Base-by-base conservation (phyloP, 2,329 filamentous ascomycete species). In the Pseudogymnoascus sp. region DNA sequence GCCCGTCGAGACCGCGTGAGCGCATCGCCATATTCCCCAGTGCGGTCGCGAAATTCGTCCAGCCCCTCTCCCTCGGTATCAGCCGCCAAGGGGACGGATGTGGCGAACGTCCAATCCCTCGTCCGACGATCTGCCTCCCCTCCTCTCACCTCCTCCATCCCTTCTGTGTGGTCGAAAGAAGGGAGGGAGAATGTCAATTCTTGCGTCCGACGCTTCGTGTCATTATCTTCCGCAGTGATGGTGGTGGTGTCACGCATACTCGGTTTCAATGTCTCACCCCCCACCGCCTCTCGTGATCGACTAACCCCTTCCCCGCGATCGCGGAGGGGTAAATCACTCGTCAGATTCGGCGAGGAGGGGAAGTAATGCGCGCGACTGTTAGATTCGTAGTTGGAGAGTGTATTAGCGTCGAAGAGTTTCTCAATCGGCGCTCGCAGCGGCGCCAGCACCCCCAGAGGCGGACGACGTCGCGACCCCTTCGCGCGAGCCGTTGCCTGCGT, bases 361-460 rank as follows among this genome's bases (percentile, higher is more conserved):
- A 81, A 81, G 66, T 87, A 87, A 66, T 86, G 85, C 39, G 76
- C 76, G 31, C 81, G 76, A 17, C 82, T 84, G 64, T 86, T 86
- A 63, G 87, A 84, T 21, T 84, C 79, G 64, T 87, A 87, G 63
- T 79, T 84, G 1, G 83, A 82, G 33, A 84, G 79, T 0, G 84
- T 86, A 68, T 86, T 84, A 4, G 84, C 84, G 62, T 87, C 84
- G 68, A 87, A 87, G 0, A 87, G 75, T 64, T 85, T 86, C 65
- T 87, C 84, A 3, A 87, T 71, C 0, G 84, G 84, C 10, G 77
- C 82, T 64, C 80, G 82, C 64, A 84, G 74, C 0, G 81, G 80
- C 1, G 82, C 80, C 5, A 86, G 74, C 17, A 78, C 77, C 26
- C 83, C 80, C 2, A 84, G 84, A 0, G 83, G 83, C 15, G 82